A percentile compares a stretch with the other conserved stretches of the same genome.
Conservation (phyloP, 495 filamentous ascomycete species). For the Hypomontagnella monticulosa region DNA sequence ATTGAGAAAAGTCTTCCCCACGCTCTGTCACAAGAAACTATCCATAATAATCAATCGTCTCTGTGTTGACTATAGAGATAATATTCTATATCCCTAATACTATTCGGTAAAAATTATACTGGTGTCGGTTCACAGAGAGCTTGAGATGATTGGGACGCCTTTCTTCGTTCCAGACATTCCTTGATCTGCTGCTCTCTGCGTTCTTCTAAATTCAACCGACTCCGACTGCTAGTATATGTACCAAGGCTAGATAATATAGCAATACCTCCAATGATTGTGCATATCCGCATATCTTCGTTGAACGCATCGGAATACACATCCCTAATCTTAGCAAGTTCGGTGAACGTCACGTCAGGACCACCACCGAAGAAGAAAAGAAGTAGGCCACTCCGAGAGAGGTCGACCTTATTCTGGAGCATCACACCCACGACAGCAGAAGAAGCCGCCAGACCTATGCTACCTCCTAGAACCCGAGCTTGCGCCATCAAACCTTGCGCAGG, state of each 20-base stretch:
- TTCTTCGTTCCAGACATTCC: constrained; percentile 16
- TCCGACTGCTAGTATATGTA: constrained; percentile 36
- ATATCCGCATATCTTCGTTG: constrained; percentile 52
- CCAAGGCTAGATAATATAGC: constrained; percentile 45
- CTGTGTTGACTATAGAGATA: too few species aligned
- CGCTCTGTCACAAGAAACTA: too few species aligned
- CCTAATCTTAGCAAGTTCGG: constrained; percentile 33
- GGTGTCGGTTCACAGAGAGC: background rate
- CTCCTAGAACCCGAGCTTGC: constrained; percentile 62
- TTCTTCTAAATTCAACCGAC: constrained; percentile 39
- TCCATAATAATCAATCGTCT: too few species aligned
- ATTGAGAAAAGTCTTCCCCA: background rate
- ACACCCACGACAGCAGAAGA: constrained; percentile 57
- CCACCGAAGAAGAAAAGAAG: constrained; percentile 39
- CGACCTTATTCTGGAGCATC: constrained; percentile 35
- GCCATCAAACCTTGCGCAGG: constrained; percentile 62
- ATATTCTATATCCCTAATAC: background rate
- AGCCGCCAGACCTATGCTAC: constrained; percentile 62
- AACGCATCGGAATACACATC: constrained; percentile 52
- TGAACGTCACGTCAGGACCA: constrained; percentile 2
- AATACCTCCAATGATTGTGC: constrained; percentile 46
- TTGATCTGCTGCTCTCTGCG: constrained; percentile 29
- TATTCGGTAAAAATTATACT: background rate
- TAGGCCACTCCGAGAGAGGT: constrained; percentile 32
- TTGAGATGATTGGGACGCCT: constrained; percentile 7